Conservation (phyloP, 2,329 filamentous ascomycete genomes). For the Lasiodiplodia gonubiensis region DNA sequence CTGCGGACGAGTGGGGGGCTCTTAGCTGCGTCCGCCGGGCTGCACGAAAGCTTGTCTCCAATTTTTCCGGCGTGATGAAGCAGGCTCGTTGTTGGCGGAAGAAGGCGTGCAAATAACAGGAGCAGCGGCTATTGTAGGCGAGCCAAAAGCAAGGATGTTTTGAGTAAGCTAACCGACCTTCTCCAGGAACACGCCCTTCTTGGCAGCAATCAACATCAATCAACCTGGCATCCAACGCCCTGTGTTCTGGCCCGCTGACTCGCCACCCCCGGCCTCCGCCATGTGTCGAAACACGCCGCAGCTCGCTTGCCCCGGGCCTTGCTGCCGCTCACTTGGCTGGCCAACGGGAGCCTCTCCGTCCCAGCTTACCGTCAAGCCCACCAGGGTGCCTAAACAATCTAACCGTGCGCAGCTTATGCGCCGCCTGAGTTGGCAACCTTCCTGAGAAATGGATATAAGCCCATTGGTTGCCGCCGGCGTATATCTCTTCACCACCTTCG, state of each 20-base stretch:
- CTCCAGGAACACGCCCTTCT: background rate
- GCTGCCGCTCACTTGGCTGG: background rate
- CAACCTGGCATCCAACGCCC: background rate
- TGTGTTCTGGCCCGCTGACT: background rate
- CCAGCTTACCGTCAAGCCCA: background rate
- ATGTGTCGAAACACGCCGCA: constrained; percentile 12
- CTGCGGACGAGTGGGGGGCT: background rate
- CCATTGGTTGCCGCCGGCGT: constrained; percentile 8
- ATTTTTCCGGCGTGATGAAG: background rate
- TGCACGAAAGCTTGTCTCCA: constrained; percentile 12
- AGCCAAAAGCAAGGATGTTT: background rate
- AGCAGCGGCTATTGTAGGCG: constrained; percentile 14
- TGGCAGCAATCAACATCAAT: constrained; percentile 25
- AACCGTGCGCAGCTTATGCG: background rate
- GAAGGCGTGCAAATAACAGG: constrained; percentile 15
- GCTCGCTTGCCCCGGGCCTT: constrained; percentile 18
- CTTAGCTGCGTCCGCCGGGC: background rate
- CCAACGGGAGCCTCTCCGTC: background rate
- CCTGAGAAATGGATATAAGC: constrained; percentile 15
- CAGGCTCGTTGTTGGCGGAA: constrained; percentile 17
- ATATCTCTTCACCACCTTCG: constrained; percentile 15
- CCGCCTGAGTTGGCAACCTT: background rate
- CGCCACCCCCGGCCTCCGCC: background rate
- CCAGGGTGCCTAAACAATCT: constrained; percentile 1
- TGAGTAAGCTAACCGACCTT: constrained; percentile 2